Evolutionary conservation across 495 filamentous ascomycete species (phyloP), one percentile per base, ranked within the genome.

Genomic region (Cryomyces antarcticus): DNA sequence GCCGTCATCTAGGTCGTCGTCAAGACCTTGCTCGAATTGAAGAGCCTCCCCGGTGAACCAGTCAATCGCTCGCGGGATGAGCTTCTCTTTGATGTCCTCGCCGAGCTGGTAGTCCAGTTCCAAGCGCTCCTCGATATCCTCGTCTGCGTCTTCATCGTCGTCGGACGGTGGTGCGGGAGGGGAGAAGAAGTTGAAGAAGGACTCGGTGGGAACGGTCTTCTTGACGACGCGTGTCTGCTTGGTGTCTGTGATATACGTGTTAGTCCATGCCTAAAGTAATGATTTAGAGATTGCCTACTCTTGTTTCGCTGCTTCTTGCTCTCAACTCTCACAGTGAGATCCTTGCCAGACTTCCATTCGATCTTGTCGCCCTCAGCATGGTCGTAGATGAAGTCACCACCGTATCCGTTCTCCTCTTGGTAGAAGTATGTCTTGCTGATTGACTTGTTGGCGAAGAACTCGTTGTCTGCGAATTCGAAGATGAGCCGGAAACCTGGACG

Each of bases 101-200:
- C 92, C 92, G 38, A 99, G 80, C 61, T 94, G 88, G 59, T 99
- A 99, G 61, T 99, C 92, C 41, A 99, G 77, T 66, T 99, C 92
- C 28, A 99, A 71, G 46, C 92, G 87, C 67, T 93, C 87, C 67
- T 96, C 92, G 46, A 99, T 92, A 55, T 96, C 92, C 34, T 75
- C 78, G 31, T 78, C 71, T 43, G 79, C 74, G 47, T 93, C 80
- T 42, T 77, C 72, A 37, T 81, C 76, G 27, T 77, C 76, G 29
- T 78, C 76, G 34, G 65, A 68, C 4, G 87, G 92, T 41, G 84
- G 78, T 63, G 83, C 82, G 3, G 92, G 92, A 5, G 89, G 92
- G 31, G 81, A 80, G 70, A 99, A 97, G 75, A 99, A 99, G 71
- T 95, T 96, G 76, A 99, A 99, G 72, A 99, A 99, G 6, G 88